Conservation (phyloP, 1,284 basidiomycete genomes). For the Melampsora americana region DNA sequence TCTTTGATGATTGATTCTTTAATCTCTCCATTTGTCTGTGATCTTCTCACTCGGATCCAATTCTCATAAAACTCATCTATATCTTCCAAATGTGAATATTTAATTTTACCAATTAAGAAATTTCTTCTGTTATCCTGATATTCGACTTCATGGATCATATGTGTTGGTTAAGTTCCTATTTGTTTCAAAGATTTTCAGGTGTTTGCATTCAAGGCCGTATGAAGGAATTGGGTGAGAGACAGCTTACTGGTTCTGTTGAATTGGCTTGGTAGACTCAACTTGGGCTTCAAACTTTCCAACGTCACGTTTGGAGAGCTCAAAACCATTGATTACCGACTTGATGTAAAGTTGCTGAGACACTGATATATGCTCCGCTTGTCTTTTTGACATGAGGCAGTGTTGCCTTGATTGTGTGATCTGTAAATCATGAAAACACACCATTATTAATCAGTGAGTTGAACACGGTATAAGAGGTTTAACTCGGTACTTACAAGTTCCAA, state of each 20-base stretch:
- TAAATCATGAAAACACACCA: conserved; percentile 51
- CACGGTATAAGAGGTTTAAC: too few relatives aligned
- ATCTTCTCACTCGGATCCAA: conserved; percentile 68
- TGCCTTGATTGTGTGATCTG: conserved; percentile 90
- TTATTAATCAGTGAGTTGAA: too few relatives aligned
- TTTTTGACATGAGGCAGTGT: conserved; percentile 71
- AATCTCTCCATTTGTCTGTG: conserved; percentile 69
- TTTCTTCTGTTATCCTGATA: conserved; percentile 62
- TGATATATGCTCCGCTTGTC: conserved; percentile 77
- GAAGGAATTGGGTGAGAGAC: too few relatives aligned
- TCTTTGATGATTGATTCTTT: conserved; percentile 66
- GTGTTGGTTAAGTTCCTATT: conserved; percentile 62
- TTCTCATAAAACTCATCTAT: conserved; percentile 73
- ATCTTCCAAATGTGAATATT: conserved; percentile 74
- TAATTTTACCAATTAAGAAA: conserved; percentile 55
- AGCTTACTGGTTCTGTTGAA: too few relatives aligned
- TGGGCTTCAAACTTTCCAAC: too few relatives aligned
- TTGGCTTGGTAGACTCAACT: too few relatives aligned
- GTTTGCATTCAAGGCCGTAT: too few relatives aligned
- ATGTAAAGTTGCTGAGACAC: conserved; percentile 87
- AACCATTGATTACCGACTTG: conserved; percentile 63
- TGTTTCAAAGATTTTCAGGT: too few relatives aligned
- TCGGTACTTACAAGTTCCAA: conserved; percentile 26
- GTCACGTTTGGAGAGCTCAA: too few relatives aligned
- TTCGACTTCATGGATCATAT: conserved; percentile 81